Conservation (phyloP, 805 yeast species). For the Metschnikowia chrysomelidarum region DNA sequence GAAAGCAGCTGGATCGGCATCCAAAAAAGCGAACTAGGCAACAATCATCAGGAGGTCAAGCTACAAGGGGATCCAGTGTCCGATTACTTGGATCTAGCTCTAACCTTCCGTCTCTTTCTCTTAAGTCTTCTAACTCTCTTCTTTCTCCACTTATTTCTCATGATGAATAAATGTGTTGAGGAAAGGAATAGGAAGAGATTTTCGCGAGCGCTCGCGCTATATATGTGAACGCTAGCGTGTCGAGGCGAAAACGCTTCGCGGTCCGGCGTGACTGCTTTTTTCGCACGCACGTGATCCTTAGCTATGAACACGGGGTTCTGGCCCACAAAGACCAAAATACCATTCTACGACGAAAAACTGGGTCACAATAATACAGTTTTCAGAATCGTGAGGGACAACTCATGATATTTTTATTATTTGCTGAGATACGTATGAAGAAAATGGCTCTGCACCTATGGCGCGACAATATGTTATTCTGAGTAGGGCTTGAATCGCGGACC, state of each 20-base stretch:
- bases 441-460: too few relatives aligned
- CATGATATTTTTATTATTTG: too few relatives aligned
- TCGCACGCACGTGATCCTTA: conserved; percentile 10
- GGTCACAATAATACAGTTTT: too few relatives aligned
- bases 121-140: conserved; percentile 99
- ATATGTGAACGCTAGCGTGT: conserved; percentile 24
- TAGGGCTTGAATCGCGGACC: too few relatives aligned
- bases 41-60: conserved; percentile 12
- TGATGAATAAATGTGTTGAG: conserved; percentile 38
- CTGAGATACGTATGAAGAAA: too few relatives aligned
- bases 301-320: not conserved
- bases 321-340: too few relatives aligned
- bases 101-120: conserved; percentile 99
- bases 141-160: conserved; percentile 99
- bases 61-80: conserved; percentile 26
- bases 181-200: conserved; percentile 17
- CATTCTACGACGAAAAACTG: too few relatives aligned
- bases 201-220: conserved; percentile 23
- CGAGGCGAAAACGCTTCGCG: conserved; percentile 18
- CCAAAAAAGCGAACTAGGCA: conserved; percentile 1
- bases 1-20: conserved; percentile 1
- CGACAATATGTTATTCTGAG: too few relatives aligned
- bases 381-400: too few relatives aligned
- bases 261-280: conserved; percentile 20
- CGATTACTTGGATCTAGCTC: conserved; percentile 99